phyloP scores from a whole-genome alignment of 2,329 filamentous ascomycete species.

The Chaetomium globosum region DNA sequence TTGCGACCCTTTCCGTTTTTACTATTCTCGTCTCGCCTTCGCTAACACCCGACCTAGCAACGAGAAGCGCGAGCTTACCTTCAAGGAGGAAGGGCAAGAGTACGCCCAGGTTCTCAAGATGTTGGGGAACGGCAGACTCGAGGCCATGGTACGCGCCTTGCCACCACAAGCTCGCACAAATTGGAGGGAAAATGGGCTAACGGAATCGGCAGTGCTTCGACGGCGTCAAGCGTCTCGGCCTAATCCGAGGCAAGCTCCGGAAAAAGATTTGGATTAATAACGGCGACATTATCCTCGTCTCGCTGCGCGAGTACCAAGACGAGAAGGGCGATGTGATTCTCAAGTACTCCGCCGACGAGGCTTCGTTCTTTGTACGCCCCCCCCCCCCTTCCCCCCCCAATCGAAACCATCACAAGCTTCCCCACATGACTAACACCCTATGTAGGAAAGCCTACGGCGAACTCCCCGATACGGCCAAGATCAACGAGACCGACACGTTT shows the following conservation, averaged over 20 bases:
- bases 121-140: conserved; percentile 78
- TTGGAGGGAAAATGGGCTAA: conserved; percentile 14
- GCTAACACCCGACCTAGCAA: conserved; percentile 53
- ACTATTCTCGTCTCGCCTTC: background rate
- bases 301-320: conserved; percentile 81
- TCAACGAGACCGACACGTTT: conserved; percentile 98
- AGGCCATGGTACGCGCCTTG: conserved; percentile 51
- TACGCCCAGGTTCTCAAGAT: conserved; percentile 81
- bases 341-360: conserved; percentile 96
- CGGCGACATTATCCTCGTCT: conserved; percentile 91
- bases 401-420: background rate
- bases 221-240: conserved; percentile 75
- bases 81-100: conserved; percentile 94
- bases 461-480: conserved; percentile 95
- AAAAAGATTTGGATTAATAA: conserved; percentile 99
- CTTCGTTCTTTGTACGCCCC: conserved; percentile 66
- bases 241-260: conserved; percentile 83
- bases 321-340: conserved; percentile 91
- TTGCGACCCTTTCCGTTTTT: background rate
- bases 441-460: conserved; percentile 86
- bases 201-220: conserved; percentile 77
- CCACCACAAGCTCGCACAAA: background rate
- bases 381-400: background rate
- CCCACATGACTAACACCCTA: background rate
- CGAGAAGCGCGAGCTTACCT: conserved; percentile 96